Base-by-base conservation (phyloP, 176 grass and related monocot genomes). In the Tillandsia leiboldiana region DNA sequence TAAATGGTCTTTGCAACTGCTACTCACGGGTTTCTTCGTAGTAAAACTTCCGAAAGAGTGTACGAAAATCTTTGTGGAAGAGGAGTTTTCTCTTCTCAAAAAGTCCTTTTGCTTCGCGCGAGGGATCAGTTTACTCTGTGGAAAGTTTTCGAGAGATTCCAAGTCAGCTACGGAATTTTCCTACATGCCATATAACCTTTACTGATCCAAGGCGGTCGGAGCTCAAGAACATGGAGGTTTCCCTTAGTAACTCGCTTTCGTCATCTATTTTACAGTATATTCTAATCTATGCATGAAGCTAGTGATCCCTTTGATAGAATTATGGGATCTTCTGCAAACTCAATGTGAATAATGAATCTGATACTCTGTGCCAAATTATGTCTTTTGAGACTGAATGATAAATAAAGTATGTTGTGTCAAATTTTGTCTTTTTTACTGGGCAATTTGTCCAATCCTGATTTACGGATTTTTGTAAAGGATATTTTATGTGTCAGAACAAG, bases 1-100 rank as follows among this genome's bases (percentile, higher is more conserved):
- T 90, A 76, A 82, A 61, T 17, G 10, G 56, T 23, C 33, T 61
- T 61, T 15, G 17, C 15, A 9, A 22, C 17, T 61, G 8, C 56
- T 61, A 23, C 9, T 10, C 2, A 20, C n/a, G 1, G 17, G 22
- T 61, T 9, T 10, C 1, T 18, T 61, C 56, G 10, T 10, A 2
- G 13, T 18, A 61, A 9, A 61, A 61, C 56, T 18, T 42, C 33
- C 4, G 33, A 42, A 42, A 42, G 5, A 42, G 33, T 6, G 33
- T 42, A 42, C 1, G 33, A 42, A 42, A 42, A 42, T 42, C 33
- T 42, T 42, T 42, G 33, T 42, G 33, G 33, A 42, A 42, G 33
- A 42, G 33, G 33, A 6, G 33, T 6, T 42, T 42, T 42, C 4
- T 42, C 33, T 42, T 42, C 33, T 6, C 33, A 42, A 42, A 42